Conservation (phyloP, 306 rosid genomes). For the Vicia faba region DNA sequence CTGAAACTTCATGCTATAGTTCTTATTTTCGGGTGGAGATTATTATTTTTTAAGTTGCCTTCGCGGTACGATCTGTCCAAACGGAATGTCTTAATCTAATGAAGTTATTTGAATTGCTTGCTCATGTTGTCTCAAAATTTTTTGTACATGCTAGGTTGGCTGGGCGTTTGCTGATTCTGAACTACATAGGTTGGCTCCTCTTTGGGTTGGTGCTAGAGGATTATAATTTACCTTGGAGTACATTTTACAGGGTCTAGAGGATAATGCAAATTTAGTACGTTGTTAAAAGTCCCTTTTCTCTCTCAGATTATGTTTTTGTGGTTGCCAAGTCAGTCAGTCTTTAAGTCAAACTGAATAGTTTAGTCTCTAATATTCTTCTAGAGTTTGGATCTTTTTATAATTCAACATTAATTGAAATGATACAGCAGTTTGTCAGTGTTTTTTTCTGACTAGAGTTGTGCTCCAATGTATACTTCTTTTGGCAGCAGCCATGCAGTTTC, state of each 20-base stretch:
- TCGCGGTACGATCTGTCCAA: no score
- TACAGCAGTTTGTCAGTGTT: constrained; percentile 25
- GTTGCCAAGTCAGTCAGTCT: constrained; percentile 18
- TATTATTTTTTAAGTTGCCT: no score
- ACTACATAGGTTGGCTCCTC: constrained; percentile 93
- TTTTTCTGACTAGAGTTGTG: constrained; percentile 27
- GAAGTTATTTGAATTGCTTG: no score
- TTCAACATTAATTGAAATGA: constrained; percentile 31
- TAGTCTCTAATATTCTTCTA: constrained; percentile 18
- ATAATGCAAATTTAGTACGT: constrained; percentile 93
- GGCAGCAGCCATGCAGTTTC: constrained; percentile 34
- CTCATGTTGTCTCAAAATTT: no score
- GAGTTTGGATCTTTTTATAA: constrained; percentile 15
- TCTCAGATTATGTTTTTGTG: constrained; percentile 20
- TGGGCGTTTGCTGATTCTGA: constrained; percentile 99
- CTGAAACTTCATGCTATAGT: no score
- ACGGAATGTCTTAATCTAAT: no score
- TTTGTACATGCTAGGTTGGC: no score
- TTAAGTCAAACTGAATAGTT: constrained; percentile 13
- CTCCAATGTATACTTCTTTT: constrained; percentile 37
- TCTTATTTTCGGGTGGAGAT: no score
- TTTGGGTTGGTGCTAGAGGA: constrained; percentile 99
- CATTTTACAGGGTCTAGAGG: constrained; percentile 91
- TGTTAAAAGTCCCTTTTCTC: not conserved
- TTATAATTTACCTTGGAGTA: constrained; percentile 98